Percentiles rank a stretch among this genome's conserved stretches.
Conservation (phyloP, 75 land plant species). For the Chamaecyparis obtusa region DNA sequence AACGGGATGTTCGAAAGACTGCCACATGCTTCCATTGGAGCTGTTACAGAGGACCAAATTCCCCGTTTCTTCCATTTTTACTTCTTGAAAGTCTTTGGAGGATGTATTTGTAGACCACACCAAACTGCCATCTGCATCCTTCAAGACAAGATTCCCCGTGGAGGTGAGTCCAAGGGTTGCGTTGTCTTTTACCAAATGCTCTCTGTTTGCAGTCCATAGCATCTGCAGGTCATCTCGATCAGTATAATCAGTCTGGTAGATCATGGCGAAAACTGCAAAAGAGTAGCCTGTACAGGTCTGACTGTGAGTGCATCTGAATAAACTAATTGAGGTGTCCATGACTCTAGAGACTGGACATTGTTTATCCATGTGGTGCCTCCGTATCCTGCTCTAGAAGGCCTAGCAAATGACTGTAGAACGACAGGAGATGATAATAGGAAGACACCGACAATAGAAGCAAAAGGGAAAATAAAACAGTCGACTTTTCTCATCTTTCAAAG, state of each 20-base stretch:
- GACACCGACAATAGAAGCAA: neutral
- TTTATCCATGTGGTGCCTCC: neutral
- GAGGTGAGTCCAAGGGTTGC: constrained; percentile 6
- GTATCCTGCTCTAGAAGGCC: neutral
- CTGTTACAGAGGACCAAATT: constrained; percentile 38
- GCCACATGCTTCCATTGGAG: constrained; percentile 33
- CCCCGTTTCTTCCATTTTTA: constrained; percentile 35
- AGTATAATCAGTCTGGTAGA: neutral
- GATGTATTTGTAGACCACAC: constrained; percentile 46
- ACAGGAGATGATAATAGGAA: neutral
- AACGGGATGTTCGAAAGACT: constrained; percentile 50
- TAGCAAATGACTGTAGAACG: neutral
- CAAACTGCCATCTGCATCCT: constrained; percentile 17
- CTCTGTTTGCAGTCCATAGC: constrained; percentile 26
- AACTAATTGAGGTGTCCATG: neutral
- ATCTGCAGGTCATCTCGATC: neutral
- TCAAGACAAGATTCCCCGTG: constrained; percentile 30
- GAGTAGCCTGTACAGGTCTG: neutral
- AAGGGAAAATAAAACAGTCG: neutral
- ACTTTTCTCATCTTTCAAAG: neutral
- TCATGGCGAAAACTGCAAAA: neutral
- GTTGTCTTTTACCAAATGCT: constrained; percentile 1
- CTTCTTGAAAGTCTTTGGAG: constrained; percentile 18
- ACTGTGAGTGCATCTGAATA: neutral
- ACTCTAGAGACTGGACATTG: neutral